These are phyloP conservation scores for Psilocybe cubensis DNA, from an alignment of 768 basidiomycete species.

Conservation along the genomic window DNA sequence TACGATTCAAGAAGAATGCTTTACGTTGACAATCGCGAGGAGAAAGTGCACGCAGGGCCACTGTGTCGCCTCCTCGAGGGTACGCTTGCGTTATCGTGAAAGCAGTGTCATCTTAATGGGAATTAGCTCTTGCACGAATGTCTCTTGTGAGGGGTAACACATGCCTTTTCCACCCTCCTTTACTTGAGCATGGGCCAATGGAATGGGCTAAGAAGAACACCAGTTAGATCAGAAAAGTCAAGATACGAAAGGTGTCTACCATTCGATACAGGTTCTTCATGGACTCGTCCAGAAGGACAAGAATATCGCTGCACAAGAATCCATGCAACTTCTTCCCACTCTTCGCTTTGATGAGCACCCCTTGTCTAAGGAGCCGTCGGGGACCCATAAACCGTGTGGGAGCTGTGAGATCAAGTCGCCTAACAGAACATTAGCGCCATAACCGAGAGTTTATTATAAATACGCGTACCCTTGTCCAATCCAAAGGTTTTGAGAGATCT, in stretches of 20 bases:
- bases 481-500: conserved; percentile 81
- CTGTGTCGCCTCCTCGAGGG: conserved; percentile 73
- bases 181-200: conserved; percentile 67
- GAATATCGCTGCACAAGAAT: conserved; percentile 88
- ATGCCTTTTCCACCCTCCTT: conserved; percentile 56
- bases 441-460: not conserved
- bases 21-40: conserved; percentile 59
- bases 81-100: conserved; percentile 72
- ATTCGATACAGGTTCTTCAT: conserved; percentile 79
- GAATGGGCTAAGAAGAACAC: conserved; percentile 59
- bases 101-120: conserved; percentile 47
- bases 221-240: not conserved
- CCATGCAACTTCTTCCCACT: conserved; percentile 78
- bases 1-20: conserved; percentile 3
- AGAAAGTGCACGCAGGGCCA: conserved; percentile 60
- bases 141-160: conserved; percentile 11
- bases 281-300: conserved; percentile 80
- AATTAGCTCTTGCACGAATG: not conserved
- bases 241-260: conserved; percentile 47
- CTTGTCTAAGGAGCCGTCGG: conserved; percentile 82
- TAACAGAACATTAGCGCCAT: conserved; percentile 24
- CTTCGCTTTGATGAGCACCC: conserved; percentile 77
- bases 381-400: conserved; percentile 85
- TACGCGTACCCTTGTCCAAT: conserved; percentile 77
- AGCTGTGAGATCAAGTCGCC: conserved; percentile 87